These are phyloP conservation scores for Spathaspora hagerdaliae DNA, from an alignment of 805 yeast genomes.

Conservation along the genomic window DNA sequence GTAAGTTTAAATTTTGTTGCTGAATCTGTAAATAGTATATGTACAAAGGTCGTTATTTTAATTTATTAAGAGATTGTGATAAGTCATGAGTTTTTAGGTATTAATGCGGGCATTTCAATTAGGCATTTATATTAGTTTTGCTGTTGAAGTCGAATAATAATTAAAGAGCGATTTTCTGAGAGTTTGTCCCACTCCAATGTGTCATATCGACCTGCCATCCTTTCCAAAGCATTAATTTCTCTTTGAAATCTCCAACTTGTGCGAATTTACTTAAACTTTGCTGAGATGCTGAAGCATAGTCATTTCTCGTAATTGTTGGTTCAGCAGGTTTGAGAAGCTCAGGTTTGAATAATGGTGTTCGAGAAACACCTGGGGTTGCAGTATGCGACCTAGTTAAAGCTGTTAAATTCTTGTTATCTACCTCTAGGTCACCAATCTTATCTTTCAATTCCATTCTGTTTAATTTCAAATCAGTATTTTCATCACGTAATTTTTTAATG, in stretches of 20 bases:
- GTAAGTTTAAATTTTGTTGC: constrained; percentile 14
- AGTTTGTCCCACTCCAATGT: constrained; percentile 68
- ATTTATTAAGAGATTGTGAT: not conserved
- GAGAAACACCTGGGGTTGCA: not conserved
- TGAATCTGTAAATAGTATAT: not conserved
- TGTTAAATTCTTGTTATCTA: constrained; percentile 13
- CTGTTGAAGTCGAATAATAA: too few relatives aligned
- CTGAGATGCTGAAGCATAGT: constrained; percentile 24
- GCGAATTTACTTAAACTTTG: constrained; percentile 14
- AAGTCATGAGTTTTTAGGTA: too few relatives aligned
- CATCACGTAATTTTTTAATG: constrained; percentile 35
- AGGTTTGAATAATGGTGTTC: not conserved
- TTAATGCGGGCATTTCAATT: too few relatives aligned
- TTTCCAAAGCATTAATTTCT: constrained; percentile 67
- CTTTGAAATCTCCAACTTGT: constrained; percentile 48
- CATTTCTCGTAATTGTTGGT: constrained; percentile 26
- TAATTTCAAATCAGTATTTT: constrained; percentile 39
- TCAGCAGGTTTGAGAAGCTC: constrained; percentile 17
- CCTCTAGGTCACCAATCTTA: constrained; percentile 26
- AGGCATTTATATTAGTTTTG: too few relatives aligned
- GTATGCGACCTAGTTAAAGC: not conserved
- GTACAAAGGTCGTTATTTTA: constrained; percentile 6
- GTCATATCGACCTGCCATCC: constrained; percentile 88
- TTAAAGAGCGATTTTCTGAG: constrained; percentile 29
- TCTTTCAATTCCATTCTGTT: constrained; percentile 36